Percentiles rank a stretch among this genome's conserved stretches.
These are phyloP conservation scores for Monascus ruber DNA, from an alignment of 2,329 filamentous ascomycete genomes.

Conservation along the genomic window DNA sequence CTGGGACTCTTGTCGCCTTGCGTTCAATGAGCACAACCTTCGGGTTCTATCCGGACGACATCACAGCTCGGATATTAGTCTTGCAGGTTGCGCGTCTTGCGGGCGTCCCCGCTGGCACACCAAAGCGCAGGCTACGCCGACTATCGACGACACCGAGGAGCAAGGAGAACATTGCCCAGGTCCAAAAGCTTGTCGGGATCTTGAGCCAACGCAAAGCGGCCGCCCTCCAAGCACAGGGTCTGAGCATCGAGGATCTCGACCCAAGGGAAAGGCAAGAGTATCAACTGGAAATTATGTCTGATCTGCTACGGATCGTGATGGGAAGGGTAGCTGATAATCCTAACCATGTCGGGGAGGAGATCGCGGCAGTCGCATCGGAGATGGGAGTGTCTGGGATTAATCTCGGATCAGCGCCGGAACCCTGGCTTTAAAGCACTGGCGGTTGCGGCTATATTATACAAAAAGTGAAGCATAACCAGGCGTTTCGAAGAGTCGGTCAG, in stretches of 20 bases:
- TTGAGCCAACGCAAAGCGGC: constrained; percentile 29
- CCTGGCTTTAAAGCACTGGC: too few relatives aligned
- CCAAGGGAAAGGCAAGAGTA: constrained; percentile 27
- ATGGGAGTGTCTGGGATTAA: constrained; percentile 25
- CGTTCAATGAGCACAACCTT: constrained; percentile 35
- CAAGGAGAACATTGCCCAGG: constrained; percentile 33
- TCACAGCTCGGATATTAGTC: constrained; percentile 37
- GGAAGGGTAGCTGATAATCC: constrained; percentile 18
- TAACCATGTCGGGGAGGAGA: constrained; percentile 20
- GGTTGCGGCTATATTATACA: not conserved
- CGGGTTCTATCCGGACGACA: constrained; percentile 34
- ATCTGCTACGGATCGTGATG: constrained; percentile 31
- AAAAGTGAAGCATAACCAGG: not conserved
- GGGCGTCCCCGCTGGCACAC: constrained; percentile 20
- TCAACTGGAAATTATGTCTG: constrained; percentile 32
- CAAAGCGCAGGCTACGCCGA: constrained; percentile 29
- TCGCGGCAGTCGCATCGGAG: constrained; percentile 23
- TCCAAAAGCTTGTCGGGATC: constrained; percentile 34
- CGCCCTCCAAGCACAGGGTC: constrained; percentile 19
- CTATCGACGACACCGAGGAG: constrained; percentile 29
- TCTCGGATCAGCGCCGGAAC: constrained; percentile 17
- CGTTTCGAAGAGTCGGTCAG: not conserved
- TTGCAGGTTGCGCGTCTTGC: constrained; percentile 38
- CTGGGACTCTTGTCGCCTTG: constrained; percentile 40
- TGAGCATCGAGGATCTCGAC: constrained; percentile 24